Evolutionary conservation across 1,139 yeast genomes (phyloP), one percentile per base, ranked within the genome.

Genomic region (Saccharomyces pastorianus): DNA sequence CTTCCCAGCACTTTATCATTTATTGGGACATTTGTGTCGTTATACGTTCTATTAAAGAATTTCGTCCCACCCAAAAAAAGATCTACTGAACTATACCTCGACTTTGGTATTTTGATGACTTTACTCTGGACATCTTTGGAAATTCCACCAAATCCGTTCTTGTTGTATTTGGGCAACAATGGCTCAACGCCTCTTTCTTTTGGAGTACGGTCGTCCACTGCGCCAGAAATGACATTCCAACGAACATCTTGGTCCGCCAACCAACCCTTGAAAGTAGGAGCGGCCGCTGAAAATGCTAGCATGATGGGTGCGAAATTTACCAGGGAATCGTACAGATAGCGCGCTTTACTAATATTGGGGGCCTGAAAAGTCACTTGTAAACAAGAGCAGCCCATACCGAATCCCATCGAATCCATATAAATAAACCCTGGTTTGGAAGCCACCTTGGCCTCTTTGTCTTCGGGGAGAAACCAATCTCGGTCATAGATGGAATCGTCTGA

Each of bases 301-400:
- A 91, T 74, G 4, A 93, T 71, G 0, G 99, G 97, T 0, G 97
- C 85, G 41, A 91, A 72, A 49, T 96, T 95, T 0, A 88, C 89
- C 68, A 93, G 76, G 9, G 91, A 79, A 70, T 93, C 99, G 70
- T 90, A 95, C 55, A 95, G 75, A 61, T 79, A 82, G 56, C 98
- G 76, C 4, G 96, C 93, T 64, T 83, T 83, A 55, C 73, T 72
- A 38, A 95, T 76, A 64, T 87, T 79, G 7, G 84, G 79, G 2
- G 96, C 93, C 71, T 95, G 99, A 80, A 89, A 88, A 0, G 99
- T 93, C 57, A 90, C 81, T 71, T 93, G 99, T 59, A 93, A 74
- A 70, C 99, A 95, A 47, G 95, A 88, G 56, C 95, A 82, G 7
- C 99, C 99, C 99, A 93, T 93, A 9, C 99, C 99, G 65, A 93